Evolutionary conservation across 2,329 filamentous ascomycete species (phyloP).

Genomic region (Aspergillus udagawae): DNA sequence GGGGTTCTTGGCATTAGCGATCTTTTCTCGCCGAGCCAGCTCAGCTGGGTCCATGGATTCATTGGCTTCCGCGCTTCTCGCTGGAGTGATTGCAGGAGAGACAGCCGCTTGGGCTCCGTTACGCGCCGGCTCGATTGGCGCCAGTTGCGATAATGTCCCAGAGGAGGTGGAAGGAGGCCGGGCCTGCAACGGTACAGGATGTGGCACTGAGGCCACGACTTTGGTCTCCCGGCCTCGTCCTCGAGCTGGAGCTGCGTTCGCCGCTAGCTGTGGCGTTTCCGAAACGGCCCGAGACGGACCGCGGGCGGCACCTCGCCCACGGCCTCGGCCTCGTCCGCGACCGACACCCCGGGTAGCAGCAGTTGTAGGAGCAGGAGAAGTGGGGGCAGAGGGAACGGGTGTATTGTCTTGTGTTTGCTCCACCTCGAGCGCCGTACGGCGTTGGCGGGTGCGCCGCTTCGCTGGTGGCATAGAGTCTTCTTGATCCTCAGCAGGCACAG

Average conservation of each 20-base stretch:
- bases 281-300: slow-evolving; percentile 19
- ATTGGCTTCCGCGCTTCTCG: slow-evolving; percentile 15
- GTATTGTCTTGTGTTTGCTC: slow-evolving; percentile 14
- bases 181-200: slow-evolving; percentile 9
- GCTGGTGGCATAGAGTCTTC: slow-evolving; percentile 21
- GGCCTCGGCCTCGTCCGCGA: slow-evolving; percentile 28
- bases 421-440: slow-evolving; percentile 20
- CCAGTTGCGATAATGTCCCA: slow-evolving; percentile 11
- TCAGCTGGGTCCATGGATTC: slow-evolving; percentile 27
- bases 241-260: slow-evolving; percentile 2
- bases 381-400: slow-evolving; percentile 13
- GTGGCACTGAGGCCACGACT: slow-evolving; percentile 6
- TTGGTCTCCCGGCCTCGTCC: slow-evolving; percentile 14
- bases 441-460: slow-evolving; percentile 32
- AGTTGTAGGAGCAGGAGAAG: slow-evolving; percentile 1
- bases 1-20: slow-evolving; percentile 42
- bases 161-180: slow-evolving; percentile 2
- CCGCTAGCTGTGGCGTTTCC: slow-evolving; percentile 11
- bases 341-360: slow-evolving; percentile 11
- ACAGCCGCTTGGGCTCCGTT: slow-evolving; percentile 6
- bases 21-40: slow-evolving; percentile 34
- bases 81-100: slow-evolving; percentile 7
- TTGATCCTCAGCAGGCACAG: slow-evolving; percentile 24
- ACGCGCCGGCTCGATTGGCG: slow-evolving; percentile 19
- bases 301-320: slow-evolving; percentile 26